Evolutionary conservation across 345 rosid species (phyloP).

Genomic region (Eucalyptus viminalis): DNA sequence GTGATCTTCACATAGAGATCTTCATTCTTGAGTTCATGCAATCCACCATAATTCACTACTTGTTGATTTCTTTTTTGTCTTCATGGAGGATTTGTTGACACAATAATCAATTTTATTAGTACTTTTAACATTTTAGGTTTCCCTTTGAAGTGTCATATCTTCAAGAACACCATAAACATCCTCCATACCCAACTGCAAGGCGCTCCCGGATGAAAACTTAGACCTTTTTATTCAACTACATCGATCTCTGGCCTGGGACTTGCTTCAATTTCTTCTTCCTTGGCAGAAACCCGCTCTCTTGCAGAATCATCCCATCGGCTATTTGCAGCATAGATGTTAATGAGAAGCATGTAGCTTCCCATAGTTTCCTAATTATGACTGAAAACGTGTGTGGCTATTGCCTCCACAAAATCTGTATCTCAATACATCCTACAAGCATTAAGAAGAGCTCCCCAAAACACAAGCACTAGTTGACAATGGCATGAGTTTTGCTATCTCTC

Average conservation of each 20-base stretch:
- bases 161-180: background rate
- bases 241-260: constrained; percentile 54
- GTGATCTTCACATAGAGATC: background rate
- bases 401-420: constrained; percentile 27
- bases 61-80: too few species aligned
- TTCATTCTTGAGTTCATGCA: background rate
- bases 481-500: constrained; percentile 42
- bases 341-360: background rate
- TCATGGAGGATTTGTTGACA: background rate
- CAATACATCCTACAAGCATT: constrained; percentile 67
- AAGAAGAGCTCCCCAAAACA: constrained; percentile 63
- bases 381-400: constrained; percentile 2
- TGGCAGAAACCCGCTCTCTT: constrained; percentile 34
- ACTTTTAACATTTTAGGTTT: background rate
- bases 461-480: constrained; percentile 49
- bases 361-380: constrained; percentile 5
- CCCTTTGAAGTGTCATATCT: constrained; percentile 3
- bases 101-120: background rate
- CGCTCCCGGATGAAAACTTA: constrained; percentile 13
- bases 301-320: constrained; percentile 66
- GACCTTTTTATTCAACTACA: constrained; percentile 32
- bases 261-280: constrained; percentile 50
- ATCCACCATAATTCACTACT: background rate
- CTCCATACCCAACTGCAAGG: background rate
- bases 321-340: constrained; percentile 32